A percentile compares a stretch with the other conserved stretches of the same genome.
Evolutionary conservation across 2,329 filamentous ascomycete genomes (phyloP).

Genomic region (Fonsecaea monophora): DNA sequence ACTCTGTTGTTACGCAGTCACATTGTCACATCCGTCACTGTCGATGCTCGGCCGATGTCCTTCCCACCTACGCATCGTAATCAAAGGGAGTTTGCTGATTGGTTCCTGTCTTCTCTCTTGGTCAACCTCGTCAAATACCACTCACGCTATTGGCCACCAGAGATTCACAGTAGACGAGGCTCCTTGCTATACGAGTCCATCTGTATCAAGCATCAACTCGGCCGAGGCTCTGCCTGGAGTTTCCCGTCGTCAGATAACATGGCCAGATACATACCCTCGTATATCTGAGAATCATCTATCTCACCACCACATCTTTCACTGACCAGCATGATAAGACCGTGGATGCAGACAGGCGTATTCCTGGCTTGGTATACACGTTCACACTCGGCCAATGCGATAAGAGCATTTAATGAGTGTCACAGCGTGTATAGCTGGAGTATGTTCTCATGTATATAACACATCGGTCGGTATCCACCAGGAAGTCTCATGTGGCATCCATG

Average conservation of each 20-base stretch:
- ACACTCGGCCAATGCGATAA: slow-evolving; percentile 11
- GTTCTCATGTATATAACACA: slow-evolving; percentile 6
- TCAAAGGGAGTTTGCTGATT: too few species aligned
- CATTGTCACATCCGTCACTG: too few species aligned
- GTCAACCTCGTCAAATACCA: neutral
- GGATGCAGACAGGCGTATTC: neutral
- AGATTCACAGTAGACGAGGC: neutral
- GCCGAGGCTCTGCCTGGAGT: slow-evolving; percentile 3
- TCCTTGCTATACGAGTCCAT: neutral
- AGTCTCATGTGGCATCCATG: neutral
- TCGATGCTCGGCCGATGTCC: too few species aligned
- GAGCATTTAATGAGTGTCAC: neutral
- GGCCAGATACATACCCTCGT: neutral
- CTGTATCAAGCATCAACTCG: neutral
- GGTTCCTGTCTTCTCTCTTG: too few species aligned
- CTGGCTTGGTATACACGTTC: neutral
- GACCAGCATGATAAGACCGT: slow-evolving; percentile 13
- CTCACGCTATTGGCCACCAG: neutral
- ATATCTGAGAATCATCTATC: neutral
- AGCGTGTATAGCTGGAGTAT: neutral
- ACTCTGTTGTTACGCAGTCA: too few species aligned
- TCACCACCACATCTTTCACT: neutral
- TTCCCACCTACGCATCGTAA: too few species aligned
- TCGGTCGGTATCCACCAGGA: neutral
- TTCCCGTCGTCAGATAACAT: neutral